Percentiles rank a stretch among this genome's conserved stretches.
These are phyloP conservation scores for Colletotrichum neosansevieriae DNA, from an alignment of 2,329 filamentous ascomycete genomes.

Conservation along the genomic window DNA sequence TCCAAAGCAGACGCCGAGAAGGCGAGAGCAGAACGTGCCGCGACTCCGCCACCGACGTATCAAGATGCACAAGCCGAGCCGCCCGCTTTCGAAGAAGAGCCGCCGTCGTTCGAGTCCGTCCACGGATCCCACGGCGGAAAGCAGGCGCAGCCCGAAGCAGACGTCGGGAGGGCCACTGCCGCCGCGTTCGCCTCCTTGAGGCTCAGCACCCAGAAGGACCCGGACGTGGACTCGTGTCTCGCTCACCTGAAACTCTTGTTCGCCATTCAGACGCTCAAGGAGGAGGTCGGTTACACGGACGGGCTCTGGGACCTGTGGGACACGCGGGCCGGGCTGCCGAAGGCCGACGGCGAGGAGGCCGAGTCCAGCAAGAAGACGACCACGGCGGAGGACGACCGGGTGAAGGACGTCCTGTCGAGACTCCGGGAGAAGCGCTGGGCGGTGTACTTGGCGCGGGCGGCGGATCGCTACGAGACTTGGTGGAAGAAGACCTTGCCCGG, in stretches of 20 bases:
- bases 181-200: slow-evolving; percentile 55
- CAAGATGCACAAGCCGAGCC: slow-evolving; percentile 17
- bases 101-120: slow-evolving; percentile 34
- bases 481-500: slow-evolving; percentile 59
- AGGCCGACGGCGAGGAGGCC: background rate
- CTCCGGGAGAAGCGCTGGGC: slow-evolving; percentile 81
- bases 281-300: slow-evolving; percentile 74
- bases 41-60: slow-evolving; percentile 36
- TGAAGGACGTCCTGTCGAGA: slow-evolving; percentile 57
- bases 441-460: slow-evolving; percentile 73
- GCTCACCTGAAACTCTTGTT: slow-evolving; percentile 81
- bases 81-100: slow-evolving; percentile 32
- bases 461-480: slow-evolving; percentile 76
- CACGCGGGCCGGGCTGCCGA: slow-evolving; percentile 47
- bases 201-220: slow-evolving; percentile 48
- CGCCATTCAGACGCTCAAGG: slow-evolving; percentile 74
- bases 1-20: slow-evolving; percentile 25
- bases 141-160: background rate
- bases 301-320: slow-evolving; percentile 75
- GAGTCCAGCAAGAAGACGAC: slow-evolving; percentile 42
- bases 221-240: slow-evolving; percentile 70
- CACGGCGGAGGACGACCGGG: slow-evolving; percentile 49
- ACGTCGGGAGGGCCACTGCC: slow-evolving; percentile 47
- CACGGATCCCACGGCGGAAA: background rate
- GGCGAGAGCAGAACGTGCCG: slow-evolving; percentile 22